Conservation (phyloP, 1,284 basidiomycete genomes). For the Pyrrhoderma lamaoense region DNA sequence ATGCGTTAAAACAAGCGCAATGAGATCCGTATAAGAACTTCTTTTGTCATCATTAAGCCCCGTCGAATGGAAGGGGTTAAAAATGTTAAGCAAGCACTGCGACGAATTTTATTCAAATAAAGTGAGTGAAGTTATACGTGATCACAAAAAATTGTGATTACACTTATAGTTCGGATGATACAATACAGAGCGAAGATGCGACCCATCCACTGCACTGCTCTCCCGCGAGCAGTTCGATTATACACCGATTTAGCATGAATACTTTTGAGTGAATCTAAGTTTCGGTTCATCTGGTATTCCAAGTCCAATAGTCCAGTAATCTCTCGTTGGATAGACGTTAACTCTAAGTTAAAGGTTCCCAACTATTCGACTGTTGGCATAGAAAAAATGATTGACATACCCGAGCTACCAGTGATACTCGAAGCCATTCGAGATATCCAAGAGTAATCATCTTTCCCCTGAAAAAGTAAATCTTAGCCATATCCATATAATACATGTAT, state of each 20-base stretch:
- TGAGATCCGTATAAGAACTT: conserved; percentile 47
- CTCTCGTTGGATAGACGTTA: conserved; percentile 39
- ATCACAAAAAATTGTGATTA: conserved; percentile 34
- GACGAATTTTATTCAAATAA: not conserved
- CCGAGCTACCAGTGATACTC: conserved; percentile 18
- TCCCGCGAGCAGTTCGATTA: conserved; percentile 48
- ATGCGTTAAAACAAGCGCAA: conserved; percentile 49
- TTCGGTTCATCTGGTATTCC: conserved; percentile 59
- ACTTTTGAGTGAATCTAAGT: conserved; percentile 44
- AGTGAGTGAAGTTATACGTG: too few species aligned
- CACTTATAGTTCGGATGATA: conserved; percentile 53
- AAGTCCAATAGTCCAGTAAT: conserved; percentile 57
- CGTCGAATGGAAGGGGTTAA: conserved; percentile 33
- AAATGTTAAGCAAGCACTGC: conserved; percentile 54
- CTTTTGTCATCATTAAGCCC: conserved; percentile 8
- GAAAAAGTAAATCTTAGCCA: too few species aligned
- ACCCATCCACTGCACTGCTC: conserved; percentile 40
- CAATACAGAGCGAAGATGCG: conserved; percentile 62
- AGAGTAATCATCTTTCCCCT: conserved; percentile 18
- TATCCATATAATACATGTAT: too few species aligned
- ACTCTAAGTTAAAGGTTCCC: conserved; percentile 28
- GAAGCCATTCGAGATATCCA: conserved; percentile 22
- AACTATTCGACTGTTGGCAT: conserved; percentile 24
- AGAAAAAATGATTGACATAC: conserved; percentile 18
- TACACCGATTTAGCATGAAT: conserved; percentile 44